A percentile compares a stretch with the other conserved stretches of the same genome.
These are phyloP conservation scores for Phytophthora sp. DNA, from an alignment of 352 stramenopile genomes.

Conservation along the genomic window DNA sequence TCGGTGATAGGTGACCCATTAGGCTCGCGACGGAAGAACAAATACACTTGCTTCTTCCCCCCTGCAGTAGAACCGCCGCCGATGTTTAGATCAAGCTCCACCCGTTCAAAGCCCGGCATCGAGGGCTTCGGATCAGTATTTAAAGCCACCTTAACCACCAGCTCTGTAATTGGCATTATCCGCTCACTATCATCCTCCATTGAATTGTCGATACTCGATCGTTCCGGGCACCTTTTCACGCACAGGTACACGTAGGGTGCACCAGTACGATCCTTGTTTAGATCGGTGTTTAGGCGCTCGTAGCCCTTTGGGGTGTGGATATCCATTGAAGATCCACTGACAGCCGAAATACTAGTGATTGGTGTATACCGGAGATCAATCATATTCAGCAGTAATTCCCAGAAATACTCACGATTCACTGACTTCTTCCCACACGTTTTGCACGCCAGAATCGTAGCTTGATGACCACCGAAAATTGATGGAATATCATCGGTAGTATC, in stretches of 20 bases:
- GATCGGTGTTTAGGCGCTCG: conserved; percentile 81
- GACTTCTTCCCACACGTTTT: conserved; percentile 85
- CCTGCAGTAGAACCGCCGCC: conserved; percentile 52
- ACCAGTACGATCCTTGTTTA: conserved; percentile 84
- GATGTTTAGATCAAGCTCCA: conserved; percentile 85
- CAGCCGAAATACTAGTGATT: conserved; percentile 79
- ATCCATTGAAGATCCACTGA: conserved; percentile 74
- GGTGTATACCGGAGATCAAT: conserved; percentile 89
- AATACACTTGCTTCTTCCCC: conserved; percentile 87
- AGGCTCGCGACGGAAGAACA: conserved; percentile 78
- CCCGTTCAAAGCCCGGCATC: conserved; percentile 74
- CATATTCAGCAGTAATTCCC: conserved; percentile 90
- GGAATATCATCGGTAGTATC: conserved; percentile 63
- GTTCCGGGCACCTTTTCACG: conserved; percentile 73
- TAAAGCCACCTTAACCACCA: conserved; percentile 74
- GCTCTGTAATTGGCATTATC: conserved; percentile 76
- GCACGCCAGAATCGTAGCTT: conserved; percentile 84
- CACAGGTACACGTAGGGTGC: conserved; percentile 88
- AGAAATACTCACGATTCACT: conserved; percentile 89
- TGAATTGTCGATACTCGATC: conserved; percentile 28
- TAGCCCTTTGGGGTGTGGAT: conserved; percentile 71
- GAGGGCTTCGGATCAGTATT: conserved; percentile 65
- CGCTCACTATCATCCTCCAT: conserved; percentile 36
- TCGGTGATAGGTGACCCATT: conserved; percentile 88
- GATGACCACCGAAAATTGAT: conserved; percentile 78